A percentile compares a stretch with the other conserved stretches of the same genome.
Evolutionary conservation across 2,329 filamentous ascomycete species (phyloP).

Genomic region (Calonectria fujianensis): DNA sequence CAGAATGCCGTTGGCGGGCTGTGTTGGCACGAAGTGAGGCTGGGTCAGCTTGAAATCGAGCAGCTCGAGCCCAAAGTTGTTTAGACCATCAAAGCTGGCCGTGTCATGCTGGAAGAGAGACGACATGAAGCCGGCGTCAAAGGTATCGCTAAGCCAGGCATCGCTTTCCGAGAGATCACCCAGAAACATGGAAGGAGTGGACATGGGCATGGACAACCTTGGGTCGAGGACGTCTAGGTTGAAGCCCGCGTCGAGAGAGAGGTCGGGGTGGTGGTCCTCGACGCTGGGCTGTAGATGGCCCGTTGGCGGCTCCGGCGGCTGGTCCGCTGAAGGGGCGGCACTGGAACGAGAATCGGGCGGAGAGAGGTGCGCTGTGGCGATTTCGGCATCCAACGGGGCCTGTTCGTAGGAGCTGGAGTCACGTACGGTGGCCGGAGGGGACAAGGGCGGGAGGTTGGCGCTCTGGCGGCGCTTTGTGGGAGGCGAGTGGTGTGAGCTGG

Average conservation of each 20-base stretch:
- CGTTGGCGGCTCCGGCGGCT: not conserved
- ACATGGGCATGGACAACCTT: conserved; percentile 1
- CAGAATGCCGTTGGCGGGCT: not conserved
- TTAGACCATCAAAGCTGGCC: not conserved
- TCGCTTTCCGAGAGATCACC: not conserved
- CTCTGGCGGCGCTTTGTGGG: conserved; percentile 20
- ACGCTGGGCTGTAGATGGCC: not conserved
- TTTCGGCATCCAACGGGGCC: not conserved
- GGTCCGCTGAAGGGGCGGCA: not conserved
- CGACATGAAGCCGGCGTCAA: conserved; percentile 20
- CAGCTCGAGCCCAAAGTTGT: conserved; percentile 10
- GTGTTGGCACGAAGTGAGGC: not conserved
- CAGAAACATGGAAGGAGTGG: conserved; percentile 2
- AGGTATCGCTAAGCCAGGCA: not conserved
- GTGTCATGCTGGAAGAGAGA: conserved; percentile 10
- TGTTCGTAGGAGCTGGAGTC: not conserved
- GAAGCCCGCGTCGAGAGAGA: not conserved
- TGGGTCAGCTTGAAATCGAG: not conserved
- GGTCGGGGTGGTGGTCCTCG: no score
- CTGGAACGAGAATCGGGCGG: not conserved
- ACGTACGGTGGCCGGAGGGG: not conserved
- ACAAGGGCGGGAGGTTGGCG: not conserved
- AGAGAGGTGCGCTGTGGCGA: not conserved
- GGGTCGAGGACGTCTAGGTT: conserved; percentile 5
- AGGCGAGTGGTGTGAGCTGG: not conserved